Evolutionary conservation across 1,139 yeast species (phyloP), one percentile per base, ranked within the genome.

Genomic region (Magnusiomyces sp.): DNA sequence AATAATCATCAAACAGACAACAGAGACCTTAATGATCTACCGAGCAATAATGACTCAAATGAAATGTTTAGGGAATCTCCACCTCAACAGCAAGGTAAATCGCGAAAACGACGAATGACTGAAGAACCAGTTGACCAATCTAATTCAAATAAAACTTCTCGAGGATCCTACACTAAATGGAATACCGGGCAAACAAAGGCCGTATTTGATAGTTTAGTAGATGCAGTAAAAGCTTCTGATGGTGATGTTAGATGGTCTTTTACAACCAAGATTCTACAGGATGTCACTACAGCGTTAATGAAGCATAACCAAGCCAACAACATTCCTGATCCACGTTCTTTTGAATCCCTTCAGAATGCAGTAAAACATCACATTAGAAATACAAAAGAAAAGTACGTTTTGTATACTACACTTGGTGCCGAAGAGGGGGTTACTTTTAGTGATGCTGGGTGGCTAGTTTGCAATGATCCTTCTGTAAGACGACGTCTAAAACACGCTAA

Each of bases 341-440:
- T 43, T 17, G 32, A 38, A 3, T 20, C 39, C 16, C 31, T 43
- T 11, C 14, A 20, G 11, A 43, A 31, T 20, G 46, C 46, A 13
- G 46, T 43, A 9, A 43, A 43, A 20, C 46, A 43, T 34, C 46
- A 43, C 19, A 43, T 43, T 10, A 19, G 46, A 34, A 43, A 43
- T 14, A 43, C 46, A 1, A 43, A 43, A n/a, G 46, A 43, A 13
- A 43, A 43, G 13, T 43, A 43, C 32, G 31, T 43, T 17, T 14
- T 17, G 10, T 43, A 43, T 20, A 39, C 46, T 3, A 32, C 46
- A 1, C 14, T 43, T 10, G 46, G 46, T 10, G 23, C n/a, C 19
- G 10, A 43, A 31, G 32, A 43, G 6, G 46, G 46, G 10, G 46
- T 43, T 6, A 43, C 32, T 6, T 43, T 43, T 34, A 34, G 36